Evolutionary conservation across 768 basidiomycete species (phyloP).

Genomic region (Macrolepiota fuliginosa): DNA sequence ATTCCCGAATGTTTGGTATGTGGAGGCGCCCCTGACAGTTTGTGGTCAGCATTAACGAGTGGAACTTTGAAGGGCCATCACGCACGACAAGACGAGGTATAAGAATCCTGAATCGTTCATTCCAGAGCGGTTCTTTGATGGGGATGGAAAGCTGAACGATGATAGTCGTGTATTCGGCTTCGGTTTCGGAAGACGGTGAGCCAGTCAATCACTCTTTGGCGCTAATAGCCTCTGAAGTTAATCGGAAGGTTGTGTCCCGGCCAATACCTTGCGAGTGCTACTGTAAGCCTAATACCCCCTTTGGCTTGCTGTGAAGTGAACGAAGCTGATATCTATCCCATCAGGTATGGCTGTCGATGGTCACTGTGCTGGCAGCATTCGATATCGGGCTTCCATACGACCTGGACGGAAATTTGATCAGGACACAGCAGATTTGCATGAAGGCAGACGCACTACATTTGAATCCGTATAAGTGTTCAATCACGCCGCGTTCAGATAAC

Average conservation of each 20-base stretch:
- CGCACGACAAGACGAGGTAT: conserved; percentile 27
- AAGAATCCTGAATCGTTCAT: conserved; percentile 29
- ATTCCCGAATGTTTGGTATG: conserved; percentile 9
- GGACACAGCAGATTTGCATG: conserved; percentile 18
- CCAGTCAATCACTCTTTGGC: not conserved
- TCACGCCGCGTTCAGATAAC: not conserved
- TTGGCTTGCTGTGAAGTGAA: not conserved
- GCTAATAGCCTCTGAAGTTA: not conserved
- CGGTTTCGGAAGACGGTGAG: conserved; percentile 22
- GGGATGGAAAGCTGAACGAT: conserved; percentile 17
- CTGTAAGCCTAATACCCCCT: not conserved
- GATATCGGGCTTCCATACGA: conserved; percentile 23
- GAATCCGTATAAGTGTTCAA: not conserved
- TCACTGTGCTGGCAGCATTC: conserved; percentile 28
- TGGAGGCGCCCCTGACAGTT: not conserved
- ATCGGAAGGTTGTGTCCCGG: conserved; percentile 8
- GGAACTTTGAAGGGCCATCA: conserved; percentile 24
- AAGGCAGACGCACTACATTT: conserved; percentile 12
- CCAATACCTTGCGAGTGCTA: conserved; percentile 6
- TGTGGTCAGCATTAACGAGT: not conserved
- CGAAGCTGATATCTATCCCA: not conserved
- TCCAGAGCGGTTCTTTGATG: conserved; percentile 30
- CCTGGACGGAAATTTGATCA: conserved; percentile 18
- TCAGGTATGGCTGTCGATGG: conserved; percentile 23
- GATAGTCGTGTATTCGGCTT: conserved; percentile 16